These are phyloP conservation scores for Wickerhamiella alocasiicola DNA, from an alignment of 805 yeast species.

Conservation along the genomic window DNA sequence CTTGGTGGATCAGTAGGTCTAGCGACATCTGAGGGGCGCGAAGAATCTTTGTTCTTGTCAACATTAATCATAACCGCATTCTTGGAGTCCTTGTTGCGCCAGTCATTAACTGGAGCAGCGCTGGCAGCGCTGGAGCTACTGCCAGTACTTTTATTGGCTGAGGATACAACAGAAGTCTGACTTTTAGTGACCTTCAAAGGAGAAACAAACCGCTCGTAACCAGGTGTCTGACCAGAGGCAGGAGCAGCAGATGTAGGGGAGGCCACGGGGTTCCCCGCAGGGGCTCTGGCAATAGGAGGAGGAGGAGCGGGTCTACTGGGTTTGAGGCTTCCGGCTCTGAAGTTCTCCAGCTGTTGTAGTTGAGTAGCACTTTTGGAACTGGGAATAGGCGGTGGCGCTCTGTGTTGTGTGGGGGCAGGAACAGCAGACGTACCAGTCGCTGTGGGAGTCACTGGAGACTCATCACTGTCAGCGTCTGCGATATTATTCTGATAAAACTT, in stretches of 20 bases:
- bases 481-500: constrained; percentile 46
- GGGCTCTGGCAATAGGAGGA: constrained; percentile 9
- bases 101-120: no score
- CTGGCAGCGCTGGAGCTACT: background rate
- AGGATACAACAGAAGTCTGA: background rate
- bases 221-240: constrained; percentile 7
- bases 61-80: constrained; percentile 9
- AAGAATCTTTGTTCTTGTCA: background rate
- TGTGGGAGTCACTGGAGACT: background rate
- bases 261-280: background rate
- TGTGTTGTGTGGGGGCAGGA: background rate
- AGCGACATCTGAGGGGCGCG: background rate
- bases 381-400: constrained; percentile 14
- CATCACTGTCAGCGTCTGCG: constrained; percentile 16
- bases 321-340: constrained; percentile 6
- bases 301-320: constrained; percentile 14
- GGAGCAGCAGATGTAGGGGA: constrained; percentile 6
- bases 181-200: constrained; percentile 12
- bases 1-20: background rate
- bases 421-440: background rate
- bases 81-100: constrained; percentile 1
- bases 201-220: constrained; percentile 9
- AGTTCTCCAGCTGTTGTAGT: constrained; percentile 7
- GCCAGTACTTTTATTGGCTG: background rate
- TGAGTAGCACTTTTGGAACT: constrained; percentile 6